Evolutionary conservation across 768 basidiomycete species (phyloP), one percentile per base, ranked within the genome.

Genomic region (Myochromella boudieri): DNA sequence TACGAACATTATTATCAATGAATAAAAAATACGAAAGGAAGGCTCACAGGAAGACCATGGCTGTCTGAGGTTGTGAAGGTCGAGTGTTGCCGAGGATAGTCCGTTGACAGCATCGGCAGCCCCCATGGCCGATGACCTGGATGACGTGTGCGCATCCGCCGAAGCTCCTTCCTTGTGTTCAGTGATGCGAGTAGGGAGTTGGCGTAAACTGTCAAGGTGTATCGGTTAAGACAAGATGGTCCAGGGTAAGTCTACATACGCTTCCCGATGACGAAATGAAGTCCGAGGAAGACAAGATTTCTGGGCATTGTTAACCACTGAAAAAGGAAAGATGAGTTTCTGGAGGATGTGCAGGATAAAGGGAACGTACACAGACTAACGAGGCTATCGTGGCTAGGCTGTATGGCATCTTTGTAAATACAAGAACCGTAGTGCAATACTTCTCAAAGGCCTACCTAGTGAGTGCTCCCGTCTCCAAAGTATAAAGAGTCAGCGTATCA

Each of bases 211-310:
- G 25, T 22, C 14, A 15, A 12, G 22, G 22, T n/a, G 28, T 27
- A 8, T 31, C 9, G 29, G 29, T 31, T 8, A 8, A 31, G 9
- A 31, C 29, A 8, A 31, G n/a, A 31, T 8, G 29, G 8, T 31
- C 8, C n/a, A 34, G 14, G 14, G 6, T 6, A 34, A 6, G 6
- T 4, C 6, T 34, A 55, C 72, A 40, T 44, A 77, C 76, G 46
- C 52, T 77, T 77, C 32, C 63, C 65, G 37, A 77, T 77, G 17
- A 76, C 61, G 45, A 77, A 76, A 49, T 77, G 74, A 7, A 77
- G 53, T 8, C 72, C 72, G 54, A 77, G 68, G 46, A 75, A 75
- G 14, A 76, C 52, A 3, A 72, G 60, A 46, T 70, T 75, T 17
- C 52, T 40, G 3, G 72, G 68, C 69, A 77, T 70, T 6, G 59